A percentile compares a stretch with the other conserved stretches of the same genome.
Conservation (phyloP, 495 filamentous ascomycete species). For the Penicillium flavigenum region DNA sequence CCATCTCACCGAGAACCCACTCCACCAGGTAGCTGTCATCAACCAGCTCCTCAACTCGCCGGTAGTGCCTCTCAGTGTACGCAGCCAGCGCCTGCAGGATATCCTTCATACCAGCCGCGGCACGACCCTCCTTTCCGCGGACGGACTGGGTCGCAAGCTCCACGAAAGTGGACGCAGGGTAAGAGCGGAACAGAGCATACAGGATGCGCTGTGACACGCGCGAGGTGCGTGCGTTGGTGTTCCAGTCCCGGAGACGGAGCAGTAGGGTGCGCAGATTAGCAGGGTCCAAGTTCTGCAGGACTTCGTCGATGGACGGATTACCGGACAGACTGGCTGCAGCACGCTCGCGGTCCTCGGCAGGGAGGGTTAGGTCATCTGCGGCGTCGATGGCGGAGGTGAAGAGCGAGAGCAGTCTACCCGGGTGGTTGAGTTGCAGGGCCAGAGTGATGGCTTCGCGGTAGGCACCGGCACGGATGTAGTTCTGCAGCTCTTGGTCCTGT, state of each 20-base stretch:
- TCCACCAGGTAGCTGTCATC: slow-evolving; percentile 94
- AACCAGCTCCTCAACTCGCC: slow-evolving; percentile 79
- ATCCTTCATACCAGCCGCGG: slow-evolving; percentile 70
- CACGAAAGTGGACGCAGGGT: slow-evolving; percentile 71
- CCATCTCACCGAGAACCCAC: slow-evolving; percentile 92
- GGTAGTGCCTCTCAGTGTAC: slow-evolving; percentile 91
- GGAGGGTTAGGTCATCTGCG: slow-evolving; percentile 37
- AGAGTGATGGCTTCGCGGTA: slow-evolving; percentile 92
- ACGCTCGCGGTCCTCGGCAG: slow-evolving; percentile 24
- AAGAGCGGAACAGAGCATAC: slow-evolving; percentile 70
- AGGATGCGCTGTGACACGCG: slow-evolving; percentile 84
- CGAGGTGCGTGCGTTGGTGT: slow-evolving; percentile 88
- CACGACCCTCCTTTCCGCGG: slow-evolving; percentile 37
- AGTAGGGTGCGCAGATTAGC: slow-evolving; percentile 81
- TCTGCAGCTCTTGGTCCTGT: slow-evolving; percentile 88
- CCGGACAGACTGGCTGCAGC: slow-evolving; percentile 58
- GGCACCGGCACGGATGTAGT: slow-evolving; percentile 79
- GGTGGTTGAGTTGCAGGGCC: slow-evolving; percentile 90
- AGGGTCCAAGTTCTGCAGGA: slow-evolving; percentile 73
- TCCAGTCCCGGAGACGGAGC: slow-evolving; percentile 85
- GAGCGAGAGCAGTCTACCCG: slow-evolving; percentile 75
- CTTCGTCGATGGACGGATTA: slow-evolving; percentile 76
- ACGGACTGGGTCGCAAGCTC: slow-evolving; percentile 52
- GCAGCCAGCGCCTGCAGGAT: slow-evolving; percentile 77
- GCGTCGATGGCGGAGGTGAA: slow-evolving; percentile 77